Conservation (phyloP, 306 rosid species). For the Citrullus amarus region DNA sequence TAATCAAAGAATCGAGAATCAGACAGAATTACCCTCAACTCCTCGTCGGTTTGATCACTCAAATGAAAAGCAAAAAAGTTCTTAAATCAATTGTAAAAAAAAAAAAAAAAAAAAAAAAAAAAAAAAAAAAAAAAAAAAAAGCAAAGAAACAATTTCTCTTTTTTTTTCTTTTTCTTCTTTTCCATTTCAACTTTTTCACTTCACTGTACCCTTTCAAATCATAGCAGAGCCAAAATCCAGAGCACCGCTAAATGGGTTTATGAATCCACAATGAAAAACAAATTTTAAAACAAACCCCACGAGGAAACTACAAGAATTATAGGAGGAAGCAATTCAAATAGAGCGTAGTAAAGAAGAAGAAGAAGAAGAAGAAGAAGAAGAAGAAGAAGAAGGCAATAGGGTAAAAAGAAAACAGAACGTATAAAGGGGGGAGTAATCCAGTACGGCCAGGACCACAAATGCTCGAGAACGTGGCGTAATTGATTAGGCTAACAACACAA, state of each 20-base stretch:
- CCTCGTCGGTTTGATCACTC: neutral
- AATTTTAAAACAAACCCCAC: constrained; percentile 6
- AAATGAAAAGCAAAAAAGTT: neutral
- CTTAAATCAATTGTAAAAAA: neutral
- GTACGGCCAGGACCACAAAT: neutral
- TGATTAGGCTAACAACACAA: neutral
- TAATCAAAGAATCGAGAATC: neutral
- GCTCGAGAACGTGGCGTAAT: constrained; percentile 9
- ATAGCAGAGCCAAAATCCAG: constrained; percentile 7
- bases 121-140: neutral
- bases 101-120: neutral
- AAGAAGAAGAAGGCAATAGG: neutral
- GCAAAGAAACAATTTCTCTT: neutral
- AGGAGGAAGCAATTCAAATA: constrained; percentile 19
- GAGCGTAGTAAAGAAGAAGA: constrained; percentile 9
- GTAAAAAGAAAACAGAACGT: neutral
- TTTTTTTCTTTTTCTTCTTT: neutral
- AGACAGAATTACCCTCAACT: neutral
- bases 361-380: neutral
- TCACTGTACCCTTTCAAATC: constrained; percentile 2
- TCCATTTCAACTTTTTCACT: neutral
- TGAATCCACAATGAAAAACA: neutral
- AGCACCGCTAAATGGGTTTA: neutral
- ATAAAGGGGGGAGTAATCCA: neutral
- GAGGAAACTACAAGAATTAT: constrained; percentile 2